Conservation (phyloP, 441 rosid species). For the Croton laevigatus region DNA sequence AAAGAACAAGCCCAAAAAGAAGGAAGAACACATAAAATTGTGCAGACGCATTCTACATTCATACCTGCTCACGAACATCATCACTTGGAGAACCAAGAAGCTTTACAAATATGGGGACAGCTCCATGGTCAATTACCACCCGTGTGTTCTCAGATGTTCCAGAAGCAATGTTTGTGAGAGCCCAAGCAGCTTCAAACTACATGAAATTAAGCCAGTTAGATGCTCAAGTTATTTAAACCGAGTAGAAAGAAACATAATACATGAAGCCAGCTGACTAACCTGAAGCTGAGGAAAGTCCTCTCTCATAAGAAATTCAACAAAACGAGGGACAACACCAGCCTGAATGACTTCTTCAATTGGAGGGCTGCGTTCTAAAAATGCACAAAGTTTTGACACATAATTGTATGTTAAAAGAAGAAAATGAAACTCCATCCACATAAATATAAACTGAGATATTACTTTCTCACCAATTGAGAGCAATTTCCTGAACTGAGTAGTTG, state of each 20-base stretch:
- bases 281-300: slow-evolving; percentile 79
- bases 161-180: slow-evolving; percentile 78
- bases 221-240: background rate
- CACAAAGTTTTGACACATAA: background rate
- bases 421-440: background rate
- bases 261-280: slow-evolving; percentile 33
- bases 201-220: slow-evolving; percentile 9
- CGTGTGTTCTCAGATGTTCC: slow-evolving; percentile 84
- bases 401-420: background rate
- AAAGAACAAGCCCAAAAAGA: background rate
- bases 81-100: slow-evolving; percentile 84
- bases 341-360: slow-evolving; percentile 83
- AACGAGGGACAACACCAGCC: slow-evolving; percentile 80
- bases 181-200: slow-evolving; percentile 90
- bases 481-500: slow-evolving; percentile 77
- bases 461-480: slow-evolving; percentile 69
- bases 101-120: slow-evolving; percentile 76
- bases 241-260: background rate
- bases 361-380: slow-evolving; percentile 66
- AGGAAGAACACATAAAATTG: background rate
- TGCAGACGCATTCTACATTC: background rate
- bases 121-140: slow-evolving; percentile 79
- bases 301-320: slow-evolving; percentile 80
- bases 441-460: background rate
- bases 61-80: slow-evolving; percentile 91